Conservation (phyloP, 1,284 basidiomycete genomes). For the Macrocystidia cucumis region DNA sequence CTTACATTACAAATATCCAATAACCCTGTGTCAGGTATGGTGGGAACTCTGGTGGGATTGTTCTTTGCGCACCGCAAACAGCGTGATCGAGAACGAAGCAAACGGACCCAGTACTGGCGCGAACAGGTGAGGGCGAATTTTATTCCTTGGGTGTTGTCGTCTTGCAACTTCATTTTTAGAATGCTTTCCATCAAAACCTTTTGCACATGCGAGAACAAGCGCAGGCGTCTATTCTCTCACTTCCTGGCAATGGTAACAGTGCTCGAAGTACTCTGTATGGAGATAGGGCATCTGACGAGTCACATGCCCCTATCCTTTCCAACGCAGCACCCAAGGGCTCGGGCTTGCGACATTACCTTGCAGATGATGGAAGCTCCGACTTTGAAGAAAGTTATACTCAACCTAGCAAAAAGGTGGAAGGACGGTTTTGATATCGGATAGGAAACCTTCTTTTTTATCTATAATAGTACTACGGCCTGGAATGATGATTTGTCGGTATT, state of each 20-base stretch:
- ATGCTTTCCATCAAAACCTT: slow-evolving; percentile 71
- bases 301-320: slow-evolving; percentile 44
- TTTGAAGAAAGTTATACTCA: slow-evolving; percentile 40
- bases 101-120: slow-evolving; percentile 80
- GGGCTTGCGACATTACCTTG: slow-evolving; percentile 46
- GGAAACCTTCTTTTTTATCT: too few relatives aligned
- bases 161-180: slow-evolving; percentile 31
- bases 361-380: slow-evolving; percentile 38
- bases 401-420: slow-evolving; percentile 16
- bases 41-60: slow-evolving; percentile 57
- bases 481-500: too few relatives aligned
- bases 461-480: too few relatives aligned
- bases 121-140: slow-evolving; percentile 61
- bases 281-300: slow-evolving; percentile 42
- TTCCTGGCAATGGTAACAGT: slow-evolving; percentile 36
- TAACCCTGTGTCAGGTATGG: slow-evolving; percentile 43
- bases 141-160: background rate
- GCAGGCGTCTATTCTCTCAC: slow-evolving; percentile 51
- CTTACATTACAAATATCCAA: background rate
- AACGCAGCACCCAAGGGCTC: slow-evolving; percentile 40
- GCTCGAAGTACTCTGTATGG: slow-evolving; percentile 39
- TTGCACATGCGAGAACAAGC: slow-evolving; percentile 70
- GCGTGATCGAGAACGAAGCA: slow-evolving; percentile 70
- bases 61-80: slow-evolving; percentile 67
- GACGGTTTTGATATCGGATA: slow-evolving; percentile 20